Percentiles rank a stretch among this genome's conserved stretches.
These are phyloP conservation scores for Fomitiporia mediterranea DNA, from an alignment of 1,284 basidiomycete genomes.

Conservation along the genomic window DNA sequence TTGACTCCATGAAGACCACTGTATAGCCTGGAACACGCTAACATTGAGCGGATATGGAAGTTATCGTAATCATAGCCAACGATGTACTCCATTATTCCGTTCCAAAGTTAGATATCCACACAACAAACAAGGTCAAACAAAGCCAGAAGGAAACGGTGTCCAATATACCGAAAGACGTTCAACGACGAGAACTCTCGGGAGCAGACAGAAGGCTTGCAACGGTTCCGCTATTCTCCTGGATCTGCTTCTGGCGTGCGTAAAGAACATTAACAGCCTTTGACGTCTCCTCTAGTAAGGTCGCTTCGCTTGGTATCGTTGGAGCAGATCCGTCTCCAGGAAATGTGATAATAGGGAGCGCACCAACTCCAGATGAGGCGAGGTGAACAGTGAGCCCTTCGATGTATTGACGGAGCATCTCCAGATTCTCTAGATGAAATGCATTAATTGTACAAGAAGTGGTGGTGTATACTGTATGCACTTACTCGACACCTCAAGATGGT, in stretches of 20 bases:
- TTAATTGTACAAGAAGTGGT: not conserved
- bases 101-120: too few relatives aligned
- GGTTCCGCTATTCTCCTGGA: conserved; percentile 19
- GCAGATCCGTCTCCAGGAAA: conserved; percentile 3
- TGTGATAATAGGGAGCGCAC: conserved; percentile 16
- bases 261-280: conserved; percentile 5
- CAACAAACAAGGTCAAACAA: too few relatives aligned
- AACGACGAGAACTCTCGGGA: conserved; percentile 3
- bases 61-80: too few relatives aligned
- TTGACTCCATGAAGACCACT: too few relatives aligned
- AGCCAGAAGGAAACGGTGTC: too few relatives aligned
- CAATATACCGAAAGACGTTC: not conserved
- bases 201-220: conserved; percentile 15
- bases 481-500: conserved; percentile 12
- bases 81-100: too few relatives aligned
- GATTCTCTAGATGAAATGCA: not conserved
- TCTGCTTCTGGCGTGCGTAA: conserved; percentile 17
- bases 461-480: not conserved
- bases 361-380: conserved; percentile 17
- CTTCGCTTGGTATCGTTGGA: conserved; percentile 1
- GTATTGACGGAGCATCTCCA: conserved; percentile 6
- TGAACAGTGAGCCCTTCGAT: conserved; percentile 9
- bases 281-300: conserved; percentile 8
- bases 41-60: too few relatives aligned
- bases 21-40: too few relatives aligned